Percentiles rank a stretch among this genome's conserved stretches.
These are phyloP conservation scores for Prunus fruticosa DNA, from an alignment of 306 rosid species.

Conservation along the genomic window DNA sequence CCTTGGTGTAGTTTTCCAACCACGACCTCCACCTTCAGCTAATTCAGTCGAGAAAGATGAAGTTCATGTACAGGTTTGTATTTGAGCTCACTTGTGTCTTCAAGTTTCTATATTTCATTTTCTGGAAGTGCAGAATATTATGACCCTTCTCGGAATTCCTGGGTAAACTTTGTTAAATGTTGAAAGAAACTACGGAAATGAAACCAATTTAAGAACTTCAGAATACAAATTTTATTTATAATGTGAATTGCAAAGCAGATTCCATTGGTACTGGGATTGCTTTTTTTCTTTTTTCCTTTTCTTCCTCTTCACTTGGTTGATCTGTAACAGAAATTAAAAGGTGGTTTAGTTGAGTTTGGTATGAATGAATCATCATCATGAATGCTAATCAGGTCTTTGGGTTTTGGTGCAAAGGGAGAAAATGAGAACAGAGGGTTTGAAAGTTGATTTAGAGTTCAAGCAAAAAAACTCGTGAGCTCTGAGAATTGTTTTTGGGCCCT, in stretches of 20 bases:
- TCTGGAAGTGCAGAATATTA: not conserved
- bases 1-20: conserved; percentile 60
- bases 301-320: not conserved
- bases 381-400: not conserved
- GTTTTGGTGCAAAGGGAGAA: not conserved
- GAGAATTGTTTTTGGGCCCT: not conserved
- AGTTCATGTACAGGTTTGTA: conserved; percentile 84
- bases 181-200: not conserved
- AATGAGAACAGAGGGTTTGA: conserved; percentile 4
- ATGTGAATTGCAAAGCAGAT: not conserved
- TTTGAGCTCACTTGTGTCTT: not conserved
- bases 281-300: not conserved
- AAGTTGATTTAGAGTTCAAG: not conserved
- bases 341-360: not conserved
- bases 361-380: conserved; percentile 21
- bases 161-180: not conserved
- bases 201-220: not conserved
- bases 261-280: not conserved
- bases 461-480: not conserved
- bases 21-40: conserved; percentile 45
- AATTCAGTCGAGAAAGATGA: conserved; percentile 69
- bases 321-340: not conserved
- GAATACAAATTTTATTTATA: not conserved
- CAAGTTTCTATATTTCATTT: not conserved
- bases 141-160: not conserved